These are phyloP conservation scores for Nasturtium officinale DNA, from an alignment of 345 rosid species.

Conservation along the genomic window DNA sequence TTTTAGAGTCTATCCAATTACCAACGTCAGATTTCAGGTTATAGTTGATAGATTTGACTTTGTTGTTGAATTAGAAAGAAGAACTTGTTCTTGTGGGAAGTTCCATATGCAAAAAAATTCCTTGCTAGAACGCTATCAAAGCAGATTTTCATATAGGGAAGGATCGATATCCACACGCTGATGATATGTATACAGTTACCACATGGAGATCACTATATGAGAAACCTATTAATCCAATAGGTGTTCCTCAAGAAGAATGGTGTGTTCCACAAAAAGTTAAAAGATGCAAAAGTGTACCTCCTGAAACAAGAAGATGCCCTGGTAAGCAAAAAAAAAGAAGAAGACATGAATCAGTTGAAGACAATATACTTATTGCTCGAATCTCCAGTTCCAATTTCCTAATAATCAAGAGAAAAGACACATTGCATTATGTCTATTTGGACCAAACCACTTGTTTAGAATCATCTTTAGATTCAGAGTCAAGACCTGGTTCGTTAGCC, in stretches of 20 bases:
- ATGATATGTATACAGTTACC: not conserved
- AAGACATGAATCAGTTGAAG: not conserved
- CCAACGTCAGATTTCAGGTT: not conserved
- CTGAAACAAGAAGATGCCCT: not conserved
- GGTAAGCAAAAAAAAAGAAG: not conserved
- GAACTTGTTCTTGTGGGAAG: not conserved
- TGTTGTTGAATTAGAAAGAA: not conserved
- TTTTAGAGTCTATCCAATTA: not conserved
- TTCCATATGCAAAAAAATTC: not conserved
- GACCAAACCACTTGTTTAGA: too few species aligned
- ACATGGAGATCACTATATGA: not conserved
- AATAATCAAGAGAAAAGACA: too few species aligned
- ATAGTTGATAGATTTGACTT: not conserved
- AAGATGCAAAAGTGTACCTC: not conserved
- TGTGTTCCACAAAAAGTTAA: not conserved
- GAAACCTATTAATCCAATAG: not conserved
- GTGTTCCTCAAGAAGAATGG: not conserved
- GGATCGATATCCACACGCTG: not conserved
- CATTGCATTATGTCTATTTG: too few species aligned
- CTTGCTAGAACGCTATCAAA: not conserved
- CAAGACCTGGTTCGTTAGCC: too few species aligned
- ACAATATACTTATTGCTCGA: too few species aligned
- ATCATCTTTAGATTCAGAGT: too few species aligned
- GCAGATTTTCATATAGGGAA: not conserved
- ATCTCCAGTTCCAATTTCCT: too few species aligned